Evolutionary conservation across 2,329 filamentous ascomycete genomes (phyloP), one percentile per base, ranked within the genome.

Genomic region (Diaporthe ilicicola): DNA sequence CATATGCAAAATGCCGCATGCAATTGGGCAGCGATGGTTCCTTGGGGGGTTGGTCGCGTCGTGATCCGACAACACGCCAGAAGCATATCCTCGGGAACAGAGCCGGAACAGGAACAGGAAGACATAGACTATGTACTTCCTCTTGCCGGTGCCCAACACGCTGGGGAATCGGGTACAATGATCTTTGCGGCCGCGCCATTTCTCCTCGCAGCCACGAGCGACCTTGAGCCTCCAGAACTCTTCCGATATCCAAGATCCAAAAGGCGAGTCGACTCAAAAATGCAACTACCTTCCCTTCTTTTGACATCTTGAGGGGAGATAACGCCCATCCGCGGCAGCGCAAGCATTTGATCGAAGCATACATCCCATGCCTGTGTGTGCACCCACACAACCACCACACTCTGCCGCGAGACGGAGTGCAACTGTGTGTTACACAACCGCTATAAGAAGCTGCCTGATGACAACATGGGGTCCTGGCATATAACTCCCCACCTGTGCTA

Each of bases 11-110:
- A 59, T 48, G 27, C 29, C 51, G 53, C 29, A 39, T 32, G 32
- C 12, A 8, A 56, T 50, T 48, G 65, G 53, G 65, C 53, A 68
- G 65, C 53, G 29, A 50, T 50, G n/a, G 19, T 19, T 24, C 22
- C 9, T n/a, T n/a, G n/a, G 44, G 59, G 44, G 4, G 19, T n/a
- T 15, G 8, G 44, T 50, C 29, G 17, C n/a, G 29, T 15, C 27
- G 29, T 32, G 17, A 64, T 24, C 44, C 44, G 44, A 50, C 12
- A 24, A 50, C 59, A 37, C 10, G 13, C 48, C 32, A 19, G 15
- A 37, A 64, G 27, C 27, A 34, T 50, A 10, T 39, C 37, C 37
- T 34, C 32, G 32, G 32, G 32, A 34, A 34, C 8, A 39, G 37
- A 39, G 13, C 8, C 13, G 37, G 37, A 39, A 32, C 17, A 48